Base-by-base conservation (phyloP, 1,284 basidiomycete genomes). In the Omphalotus olearius region DNA sequence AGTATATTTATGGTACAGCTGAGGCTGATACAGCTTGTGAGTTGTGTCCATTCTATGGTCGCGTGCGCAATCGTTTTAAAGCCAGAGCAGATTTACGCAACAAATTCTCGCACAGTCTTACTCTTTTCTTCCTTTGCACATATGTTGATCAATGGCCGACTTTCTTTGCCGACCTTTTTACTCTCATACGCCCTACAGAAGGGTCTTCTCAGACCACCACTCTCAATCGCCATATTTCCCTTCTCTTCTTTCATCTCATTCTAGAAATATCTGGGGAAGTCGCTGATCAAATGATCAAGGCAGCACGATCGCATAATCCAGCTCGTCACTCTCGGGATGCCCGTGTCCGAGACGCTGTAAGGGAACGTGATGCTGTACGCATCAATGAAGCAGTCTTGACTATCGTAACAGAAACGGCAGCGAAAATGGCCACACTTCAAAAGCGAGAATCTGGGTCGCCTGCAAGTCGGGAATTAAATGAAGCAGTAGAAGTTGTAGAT, bases 21-120 rank as follows among this genome's bases (percentile, higher is more conserved):
- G 91, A 93, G 70, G 76, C 80, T 35, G 78, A 75, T 56, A 81
- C 87, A 47, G 64, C 82, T 45, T 93, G 90, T 91, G 65, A 67
- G 90, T 76, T 38, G 28, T 47, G 50, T n/a, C 26, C 23, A 36
- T 53, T 18, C 49, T 53, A 35, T 44, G 50, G n/a, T 47, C 50
- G 36, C 7, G 30, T 53, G 52, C 56, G 51, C 59, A 30, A 48
- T 54, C 39, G 43, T 49, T 39, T 43, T 36, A 9, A 47, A 36
- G 30, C 37, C 38, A 49, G 20, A 33, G 25, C 52, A 93, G 92
- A 88, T 69, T 71, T 97, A 54, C 85, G 94, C 64, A 99, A 99
- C 79, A 99, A 99, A 71, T 91, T 98, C 67, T 93, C 94, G 14
- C 95, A 98, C 73, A 96, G 94, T n/a, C 77, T 98, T 44, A 90